These are phyloP conservation scores for Xylaria arbuscula DNA, from an alignment of 2,329 filamentous ascomycete species.

Conservation along the genomic window DNA sequence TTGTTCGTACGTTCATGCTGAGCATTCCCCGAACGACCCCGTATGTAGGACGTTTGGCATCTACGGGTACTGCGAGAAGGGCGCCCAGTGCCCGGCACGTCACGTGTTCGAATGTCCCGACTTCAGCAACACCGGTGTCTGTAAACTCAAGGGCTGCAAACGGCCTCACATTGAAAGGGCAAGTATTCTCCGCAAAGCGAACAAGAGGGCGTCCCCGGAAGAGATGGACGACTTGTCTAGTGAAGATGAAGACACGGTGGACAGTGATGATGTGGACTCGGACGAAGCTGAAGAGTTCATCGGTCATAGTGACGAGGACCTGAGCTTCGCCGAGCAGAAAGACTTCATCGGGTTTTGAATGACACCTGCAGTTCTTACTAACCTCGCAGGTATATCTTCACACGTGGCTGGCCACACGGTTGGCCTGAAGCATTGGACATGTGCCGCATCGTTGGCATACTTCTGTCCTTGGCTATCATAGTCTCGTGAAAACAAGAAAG, in stretches of 20 bases:
- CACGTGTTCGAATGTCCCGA: conserved; percentile 95
- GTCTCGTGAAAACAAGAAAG: conserved; percentile 8
- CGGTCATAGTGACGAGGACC: conserved; percentile 64
- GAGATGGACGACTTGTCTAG: conserved; percentile 78
- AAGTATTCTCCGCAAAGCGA: conserved; percentile 78
- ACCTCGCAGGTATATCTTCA: conserved; percentile 37
- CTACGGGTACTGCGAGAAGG: conserved; percentile 89
- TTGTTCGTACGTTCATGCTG: conserved; percentile 88
- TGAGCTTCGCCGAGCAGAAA: conserved; percentile 67
- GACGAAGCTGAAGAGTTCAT: conserved; percentile 77
- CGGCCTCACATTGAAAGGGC: conserved; percentile 89
- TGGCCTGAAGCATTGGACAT: conserved; percentile 24
- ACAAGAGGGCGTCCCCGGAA: conserved; percentile 58
- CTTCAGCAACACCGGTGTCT: conserved; percentile 90
- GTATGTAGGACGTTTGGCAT: conserved; percentile 88
- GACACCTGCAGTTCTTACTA: conserved; percentile 40
- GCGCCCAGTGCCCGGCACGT: conserved; percentile 78
- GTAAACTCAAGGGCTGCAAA: conserved; percentile 83
- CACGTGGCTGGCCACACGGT: conserved; percentile 26
- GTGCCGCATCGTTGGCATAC: conserved; percentile 1
- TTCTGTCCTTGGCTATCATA: conserved; percentile 28
- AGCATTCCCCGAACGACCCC: conserved; percentile 78
- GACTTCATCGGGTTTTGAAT: conserved; percentile 67
- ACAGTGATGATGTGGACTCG: conserved; percentile 83
- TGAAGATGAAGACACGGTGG: conserved; percentile 76